Conservation (phyloP, 768 basidiomycete species). For the Rhizopogon vinicolor region DNA sequence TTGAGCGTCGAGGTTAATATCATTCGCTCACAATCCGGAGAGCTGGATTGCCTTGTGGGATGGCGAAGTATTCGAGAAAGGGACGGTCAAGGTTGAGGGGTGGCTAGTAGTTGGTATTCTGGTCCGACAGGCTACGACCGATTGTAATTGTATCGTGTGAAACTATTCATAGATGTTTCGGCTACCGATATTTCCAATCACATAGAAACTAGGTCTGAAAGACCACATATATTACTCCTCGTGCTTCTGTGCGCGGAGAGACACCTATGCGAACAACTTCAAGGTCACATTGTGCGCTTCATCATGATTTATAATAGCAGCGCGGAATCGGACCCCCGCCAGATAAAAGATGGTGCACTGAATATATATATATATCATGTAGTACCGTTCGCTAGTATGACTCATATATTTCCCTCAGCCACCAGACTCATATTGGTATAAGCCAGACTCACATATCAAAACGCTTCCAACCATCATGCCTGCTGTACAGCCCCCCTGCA, state of each 20-base stretch:
- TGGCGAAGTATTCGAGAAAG: constrained; percentile 29
- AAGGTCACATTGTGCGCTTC: too few relatives aligned
- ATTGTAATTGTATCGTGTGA: too few relatives aligned
- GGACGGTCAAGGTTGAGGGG: constrained; percentile 16
- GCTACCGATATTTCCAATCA: too few relatives aligned
- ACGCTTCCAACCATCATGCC: constrained; percentile 14
- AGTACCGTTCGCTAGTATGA: neutral
- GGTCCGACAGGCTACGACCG: neutral
- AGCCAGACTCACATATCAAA: neutral
- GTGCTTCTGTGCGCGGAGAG: too few relatives aligned
- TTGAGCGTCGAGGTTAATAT: neutral
- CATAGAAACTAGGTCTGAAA: too few relatives aligned
- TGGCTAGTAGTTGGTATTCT: neutral
- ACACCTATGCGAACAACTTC: too few relatives aligned
- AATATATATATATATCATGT: neutral
- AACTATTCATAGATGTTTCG: too few relatives aligned
- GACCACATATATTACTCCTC: too few relatives aligned
- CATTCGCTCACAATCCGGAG: constrained; percentile 29
- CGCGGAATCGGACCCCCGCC: neutral
- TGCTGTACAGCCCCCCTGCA: constrained; percentile 18
- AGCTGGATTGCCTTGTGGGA: constrained; percentile 36
- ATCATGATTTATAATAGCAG: too few relatives aligned
- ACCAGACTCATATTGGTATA: too few relatives aligned
- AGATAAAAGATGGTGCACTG: neutral
- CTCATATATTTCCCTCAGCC: too few relatives aligned